Evolutionary conservation across 331 rosid species (phyloP).

Genomic region (Malus hybrid): DNA sequence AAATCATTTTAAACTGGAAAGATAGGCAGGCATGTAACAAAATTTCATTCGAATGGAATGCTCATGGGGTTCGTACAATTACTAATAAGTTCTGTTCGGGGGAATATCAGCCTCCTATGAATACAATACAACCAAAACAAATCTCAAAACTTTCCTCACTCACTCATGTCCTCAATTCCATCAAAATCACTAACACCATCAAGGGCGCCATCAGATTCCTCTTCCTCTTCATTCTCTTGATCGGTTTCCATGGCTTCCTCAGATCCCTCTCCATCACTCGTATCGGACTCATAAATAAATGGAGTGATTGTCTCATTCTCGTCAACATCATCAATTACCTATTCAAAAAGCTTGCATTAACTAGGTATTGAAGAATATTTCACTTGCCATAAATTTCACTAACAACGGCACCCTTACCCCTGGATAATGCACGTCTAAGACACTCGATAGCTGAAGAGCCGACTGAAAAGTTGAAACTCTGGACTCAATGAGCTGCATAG

Average conservation of each 20-base stretch:
- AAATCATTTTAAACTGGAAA: not conserved
- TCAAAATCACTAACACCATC: slow-evolving; percentile 39
- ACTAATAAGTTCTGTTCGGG: not conserved
- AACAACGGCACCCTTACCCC: slow-evolving; percentile 39
- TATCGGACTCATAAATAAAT: slow-evolving; percentile 47
- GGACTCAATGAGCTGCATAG: too few relatives aligned
- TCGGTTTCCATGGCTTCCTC: slow-evolving; percentile 74
- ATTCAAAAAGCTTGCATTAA: slow-evolving; percentile 5
- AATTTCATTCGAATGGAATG: not conserved
- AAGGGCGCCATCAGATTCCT: slow-evolving; percentile 26
- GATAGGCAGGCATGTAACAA: not conserved
- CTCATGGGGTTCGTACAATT: not conserved
- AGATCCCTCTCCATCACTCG: slow-evolving; percentile 48
- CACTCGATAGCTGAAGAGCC: not conserved
- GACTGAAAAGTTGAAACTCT: too few relatives aligned
- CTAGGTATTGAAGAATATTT: not conserved
- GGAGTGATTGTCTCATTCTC: slow-evolving; percentile 38
- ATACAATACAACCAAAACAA: not conserved
- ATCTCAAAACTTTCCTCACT: slow-evolving; percentile 16
- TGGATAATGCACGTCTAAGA: slow-evolving; percentile 46
- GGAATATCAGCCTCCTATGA: not conserved
- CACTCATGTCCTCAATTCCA: slow-evolving; percentile 45
- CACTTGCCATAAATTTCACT: not conserved
- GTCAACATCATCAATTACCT: slow-evolving; percentile 49
- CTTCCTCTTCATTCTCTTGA: slow-evolving; percentile 28